phyloP scores from a whole-genome alignment of 805 yeast species.

The Cyberlindnera saturnus region DNA sequence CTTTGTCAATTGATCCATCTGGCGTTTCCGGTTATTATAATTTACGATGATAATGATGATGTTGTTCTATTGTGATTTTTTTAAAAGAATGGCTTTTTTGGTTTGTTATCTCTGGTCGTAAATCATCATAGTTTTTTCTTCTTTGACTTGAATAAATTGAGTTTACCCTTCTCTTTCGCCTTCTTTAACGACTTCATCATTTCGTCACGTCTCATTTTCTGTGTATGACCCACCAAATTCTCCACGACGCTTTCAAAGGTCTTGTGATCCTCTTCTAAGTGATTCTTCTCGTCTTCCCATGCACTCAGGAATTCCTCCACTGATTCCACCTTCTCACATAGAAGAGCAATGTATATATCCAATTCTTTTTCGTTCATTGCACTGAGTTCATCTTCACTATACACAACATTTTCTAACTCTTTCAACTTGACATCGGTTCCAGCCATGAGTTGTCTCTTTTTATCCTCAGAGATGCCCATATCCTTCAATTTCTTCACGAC shows the following conservation, averaged over 20 bases:
- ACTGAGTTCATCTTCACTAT: constrained; percentile 12
- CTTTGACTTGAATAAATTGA: constrained; percentile 12
- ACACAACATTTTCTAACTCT: constrained; percentile 7
- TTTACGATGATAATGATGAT: background rate
- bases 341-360: constrained; percentile 28
- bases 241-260: constrained; percentile 86
- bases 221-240: constrained; percentile 86
- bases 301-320: constrained; percentile 36
- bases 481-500: constrained; percentile 22
- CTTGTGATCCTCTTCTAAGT: constrained; percentile 55
- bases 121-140: background rate
- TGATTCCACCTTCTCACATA: constrained; percentile 28
- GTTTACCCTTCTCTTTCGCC: constrained; percentile 18
- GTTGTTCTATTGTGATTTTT: background rate
- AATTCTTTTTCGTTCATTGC: constrained; percentile 32
- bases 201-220: constrained; percentile 57
- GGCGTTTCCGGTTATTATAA: background rate
- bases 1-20: constrained; percentile 5
- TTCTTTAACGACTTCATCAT: constrained; percentile 30
- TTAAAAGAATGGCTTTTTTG: too few relatives aligned
- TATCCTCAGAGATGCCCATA: constrained; percentile 29
- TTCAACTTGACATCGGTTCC: constrained; percentile 22
- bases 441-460: constrained; percentile 17
- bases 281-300: constrained; percentile 48
- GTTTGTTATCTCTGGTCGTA: background rate